Base-by-base conservation (phyloP, 2,329 filamentous ascomycete species). In the Pseudocercospora fuligena region DNA sequence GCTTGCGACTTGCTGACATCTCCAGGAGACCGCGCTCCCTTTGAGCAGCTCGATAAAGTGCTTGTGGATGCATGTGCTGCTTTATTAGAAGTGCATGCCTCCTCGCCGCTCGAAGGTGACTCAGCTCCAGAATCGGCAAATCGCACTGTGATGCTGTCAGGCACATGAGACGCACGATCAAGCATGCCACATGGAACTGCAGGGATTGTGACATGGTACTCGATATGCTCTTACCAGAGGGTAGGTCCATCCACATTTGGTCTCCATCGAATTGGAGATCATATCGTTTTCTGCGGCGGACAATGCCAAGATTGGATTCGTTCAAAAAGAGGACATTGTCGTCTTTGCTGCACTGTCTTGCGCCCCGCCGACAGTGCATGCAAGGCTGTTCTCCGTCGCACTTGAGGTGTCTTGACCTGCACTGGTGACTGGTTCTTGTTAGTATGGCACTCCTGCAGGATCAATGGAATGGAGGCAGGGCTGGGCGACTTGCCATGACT, bases 381-480 rank as follows among this genome's bases (percentile, higher is more conserved):
- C 64, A 66, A 29, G 64, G 64, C n/a, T 47, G 19, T 51, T 59
- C 49, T 36, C 65, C 60, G 56, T 66, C 61, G 61, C 65, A 66
- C 21, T 63, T 61, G n/a, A 66, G 46, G 47, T 66, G 65, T 56
- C 65, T 46, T 11, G 54, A 40, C 14, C 65, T 49, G 57, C 65
- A 66, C 49, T 63, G 65, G 61, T 63, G 61, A 60, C 65, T 66
- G 59, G 11, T 33, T 16, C n/a, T 49, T 19, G 56, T 60, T 43
- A 51, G 40, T 36, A n/a, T 23, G 54, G 31, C 47, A 21, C 51
- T 63, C 61, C 61, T 63, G 53, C 61, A 63, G 61, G 53, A 64
- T 64, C 21, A 60, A 25, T 47, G 60, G 21, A 54, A 56, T 46
- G 56, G 56, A 16, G 19, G 29, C 56, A 40, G 21, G 57, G 23